Base-by-base conservation (phyloP, 805 yeast species). In the Metschnikowia continentalis region DNA sequence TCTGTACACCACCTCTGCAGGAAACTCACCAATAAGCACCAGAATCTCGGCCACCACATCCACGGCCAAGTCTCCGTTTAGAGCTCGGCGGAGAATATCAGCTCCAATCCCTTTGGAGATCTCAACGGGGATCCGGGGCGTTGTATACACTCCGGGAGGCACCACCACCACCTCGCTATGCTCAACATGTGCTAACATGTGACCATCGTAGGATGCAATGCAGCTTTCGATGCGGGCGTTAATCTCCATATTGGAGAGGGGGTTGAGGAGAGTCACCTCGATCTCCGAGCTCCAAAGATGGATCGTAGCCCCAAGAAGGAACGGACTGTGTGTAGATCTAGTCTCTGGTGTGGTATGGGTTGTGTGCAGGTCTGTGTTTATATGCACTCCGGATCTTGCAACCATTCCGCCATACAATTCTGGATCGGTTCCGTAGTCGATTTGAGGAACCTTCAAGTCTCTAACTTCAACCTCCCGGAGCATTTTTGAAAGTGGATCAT, bases 271-370 rank as follows among this genome's bases (percentile, higher is more conserved):
- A 0, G 76, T 74, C 50, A 83, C 59, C 56, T 81, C 84, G 5
- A 81, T 71, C 42, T 81, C 82, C 0, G 83, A 77, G 0, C 77
- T 67, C 65, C 82, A 66, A 3, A 83, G 55, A 61, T 83, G 86
- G 66, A 83, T 76, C 0, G 79, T 78, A 5, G 80, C 72, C 14
- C 72, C 76, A 1, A 77, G 47, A 6, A 83, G 64, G 50, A 82
- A 82, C 1, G 78, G 77, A 39, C 55, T 50, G 22, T 26, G 30
- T 26, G 30, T 26, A 26, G 30, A 8, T 3, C 30, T 3, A 3
- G 11, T 26, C 35, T 15, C 8, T n/a, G 46, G 8, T 8, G 11
- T 26, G 30, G 39, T 3, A 7, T 19, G 13, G 2, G 47, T 19
- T 30, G 49, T 37, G 13, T 37, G 45, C 30, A 30, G 44, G 10